Base-by-base conservation (phyloP, 176 grass and related monocot genomes). In the Secale cereale region DNA sequence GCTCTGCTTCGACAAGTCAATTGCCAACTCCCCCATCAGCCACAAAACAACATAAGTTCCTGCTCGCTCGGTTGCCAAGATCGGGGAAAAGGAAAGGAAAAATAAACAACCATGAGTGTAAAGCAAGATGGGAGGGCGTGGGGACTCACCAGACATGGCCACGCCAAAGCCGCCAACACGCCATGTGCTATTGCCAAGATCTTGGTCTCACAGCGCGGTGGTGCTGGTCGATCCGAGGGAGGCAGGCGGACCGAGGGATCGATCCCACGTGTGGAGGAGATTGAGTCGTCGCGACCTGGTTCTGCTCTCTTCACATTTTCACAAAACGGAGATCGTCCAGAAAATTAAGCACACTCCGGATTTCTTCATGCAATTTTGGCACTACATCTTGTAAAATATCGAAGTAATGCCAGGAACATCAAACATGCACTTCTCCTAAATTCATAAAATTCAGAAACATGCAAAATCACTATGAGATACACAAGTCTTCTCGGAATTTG, bases 1-100 rank as follows among this genome's bases (percentile, higher is more conserved):
- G 88, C 88, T 88, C n/a, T 83, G 23, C 74, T 93, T 82, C 37
- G 86, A 75, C 79, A 93, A 86, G 50, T 87, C 78, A 54, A 93
- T 52, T 83, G 23, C 12, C 27, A 60, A 60, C 22, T 17, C 23
- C 52, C 26, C 30, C 65, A 19, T 89, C 52, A 90, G 80, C 22
- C 65, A 41, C 26, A 50, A 35, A 71, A 8, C 4, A 88, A 13
- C 74, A 88, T 31, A 72, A 40, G 62, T 63, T 31, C 71, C 40
- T 37, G 39, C 39, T 17, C 13, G 70, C 35, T 25, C 22, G 68
- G 35, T 83, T 6, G 17, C 70, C 61, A 17, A 62, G 70, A 57
- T 78, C 54, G 32, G 31, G 14, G 10, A 26, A 20, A 57, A 40
- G 31, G n/a, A 31, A 61, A 31, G 4, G 5, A 29, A 39, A 46